Evolutionary conservation across 2,329 filamentous ascomycete species (phyloP).

Genomic region (Aspergillus sp.): DNA sequence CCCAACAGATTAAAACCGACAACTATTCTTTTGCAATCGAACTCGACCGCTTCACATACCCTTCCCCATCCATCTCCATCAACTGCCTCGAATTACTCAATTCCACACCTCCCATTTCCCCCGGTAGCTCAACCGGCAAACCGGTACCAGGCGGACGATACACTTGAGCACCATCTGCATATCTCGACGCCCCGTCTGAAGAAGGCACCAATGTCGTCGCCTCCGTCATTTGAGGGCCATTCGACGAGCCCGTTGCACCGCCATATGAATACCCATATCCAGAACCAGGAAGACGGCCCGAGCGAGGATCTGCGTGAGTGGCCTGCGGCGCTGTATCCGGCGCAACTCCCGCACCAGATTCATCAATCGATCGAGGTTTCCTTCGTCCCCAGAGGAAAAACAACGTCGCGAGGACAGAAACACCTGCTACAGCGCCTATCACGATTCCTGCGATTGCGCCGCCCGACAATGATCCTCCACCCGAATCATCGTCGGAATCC

Average conservation of each 20-base stretch:
- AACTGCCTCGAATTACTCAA: slow-evolving; percentile 4
- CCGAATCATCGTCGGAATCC: neutral
- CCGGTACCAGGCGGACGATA: neutral
- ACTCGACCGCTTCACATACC: neutral
- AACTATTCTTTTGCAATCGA: neutral
- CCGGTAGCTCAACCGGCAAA: neutral
- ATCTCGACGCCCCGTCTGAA: neutral
- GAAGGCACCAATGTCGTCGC: neutral
- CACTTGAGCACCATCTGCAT: neutral
- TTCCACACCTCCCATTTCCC: neutral
- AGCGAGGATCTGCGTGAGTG: neutral
- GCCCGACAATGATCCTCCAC: neutral
- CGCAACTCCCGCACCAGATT: neutral
- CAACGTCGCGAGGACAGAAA: neutral
- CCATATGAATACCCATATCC: neutral
- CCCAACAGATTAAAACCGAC: too few relatives aligned
- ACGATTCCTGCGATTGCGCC: slow-evolving; percentile 7
- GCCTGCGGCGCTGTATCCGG: neutral
- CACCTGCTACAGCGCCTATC: neutral
- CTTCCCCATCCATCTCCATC: slow-evolving; percentile 6
- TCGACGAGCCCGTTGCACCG: neutral
- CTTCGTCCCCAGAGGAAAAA: slow-evolving; percentile 4
- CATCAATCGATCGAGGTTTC: neutral
- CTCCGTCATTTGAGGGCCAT: neutral
- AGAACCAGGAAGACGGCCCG: neutral